A percentile compares a stretch with the other conserved stretches of the same genome.
These are phyloP conservation scores for Ceratonia siliqua DNA, from an alignment of 306 rosid genomes.

Conservation along the genomic window DNA sequence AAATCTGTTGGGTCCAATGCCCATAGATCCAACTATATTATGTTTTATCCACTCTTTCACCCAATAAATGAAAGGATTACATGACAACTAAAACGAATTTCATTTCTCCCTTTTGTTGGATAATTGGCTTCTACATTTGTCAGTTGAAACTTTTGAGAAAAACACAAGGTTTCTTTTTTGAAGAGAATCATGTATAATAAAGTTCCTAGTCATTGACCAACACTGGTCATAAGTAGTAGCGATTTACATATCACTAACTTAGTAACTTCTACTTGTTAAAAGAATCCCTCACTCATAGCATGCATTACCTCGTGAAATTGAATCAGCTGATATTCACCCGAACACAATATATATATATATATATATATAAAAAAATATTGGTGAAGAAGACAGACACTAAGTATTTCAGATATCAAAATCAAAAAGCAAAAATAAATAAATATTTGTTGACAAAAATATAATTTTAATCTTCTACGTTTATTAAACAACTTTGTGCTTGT, in stretches of 20 bases:
- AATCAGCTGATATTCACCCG: conserved; percentile 2
- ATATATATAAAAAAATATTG: too few relatives aligned
- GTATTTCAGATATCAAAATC: not conserved
- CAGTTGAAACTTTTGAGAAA: not conserved
- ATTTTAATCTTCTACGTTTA: not conserved
- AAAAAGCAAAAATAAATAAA: not conserved
- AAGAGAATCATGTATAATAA: not conserved
- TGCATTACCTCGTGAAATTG: conserved; percentile 10
- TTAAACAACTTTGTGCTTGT: not conserved
- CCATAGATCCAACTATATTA: not conserved
- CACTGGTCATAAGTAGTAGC: conserved; percentile 5
- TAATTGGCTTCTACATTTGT: not conserved
- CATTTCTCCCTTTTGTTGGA: not conserved
- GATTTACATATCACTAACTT: not conserved
- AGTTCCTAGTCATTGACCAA: not conserved
- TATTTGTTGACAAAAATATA: not conserved
- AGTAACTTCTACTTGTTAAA: not conserved
- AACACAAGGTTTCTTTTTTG: not conserved
- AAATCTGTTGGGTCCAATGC: not conserved
- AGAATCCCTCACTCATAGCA: not conserved
- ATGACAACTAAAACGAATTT: not conserved
- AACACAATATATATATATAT: not conserved
- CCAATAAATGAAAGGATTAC: not conserved
- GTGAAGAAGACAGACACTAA: not conserved
- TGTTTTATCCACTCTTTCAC: conserved; percentile 12